Base-by-base conservation (phyloP, 1,284 basidiomycete species). In the Cutaneotrichosporon cyanovorans region DNA sequence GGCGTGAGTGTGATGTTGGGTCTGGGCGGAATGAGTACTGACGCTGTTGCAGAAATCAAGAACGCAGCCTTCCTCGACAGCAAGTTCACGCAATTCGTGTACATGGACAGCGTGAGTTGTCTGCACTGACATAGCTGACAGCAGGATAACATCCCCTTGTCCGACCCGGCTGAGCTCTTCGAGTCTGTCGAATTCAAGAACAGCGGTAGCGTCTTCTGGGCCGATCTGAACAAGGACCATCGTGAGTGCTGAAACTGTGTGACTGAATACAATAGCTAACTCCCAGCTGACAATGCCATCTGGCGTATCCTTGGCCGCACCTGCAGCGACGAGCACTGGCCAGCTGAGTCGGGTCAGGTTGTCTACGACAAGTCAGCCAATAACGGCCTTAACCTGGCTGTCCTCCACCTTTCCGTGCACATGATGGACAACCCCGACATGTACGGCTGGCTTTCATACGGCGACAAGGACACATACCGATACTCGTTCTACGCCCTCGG, bases 141-240 rank as follows among this genome's bases (percentile, higher is more conserved):
- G 20, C n/a, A 59, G 60, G 73, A 75, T 62, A 74, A 73, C 48
- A 61, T 75, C 10, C 72, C 73, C 1, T 59, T 75, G 14, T 45
- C 59, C 4, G 72, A 75, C 46, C 74, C 74, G 0, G 57, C 55
- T 4, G 59, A 62, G 40, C 63, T 74, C n/a, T 75, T 76, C 48
- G 69, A 74, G 31, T 60, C 61, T 7, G 56, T 66, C 16, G 62
- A 71, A 40, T 75, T 73, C 59, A 51, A 65, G 44, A 60, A 72
- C 40, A 65, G 59, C 25, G 63, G 69, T 7, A 63, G 59, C 38
- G 74, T 75, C 11, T 74, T 76, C 57, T 76, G 74, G 74, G 65
- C 73, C 2, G 74, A 75, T 49, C 60, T 74, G 32, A 72, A 72
- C 57, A 74, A 74, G 56, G 75, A 76, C 57, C 69, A 74, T 46